Percentiles rank a stretch among this genome's conserved stretches.
Evolutionary conservation across 805 yeast genomes (phyloP).

Genomic region (Cyberlindnera bimundalis): DNA sequence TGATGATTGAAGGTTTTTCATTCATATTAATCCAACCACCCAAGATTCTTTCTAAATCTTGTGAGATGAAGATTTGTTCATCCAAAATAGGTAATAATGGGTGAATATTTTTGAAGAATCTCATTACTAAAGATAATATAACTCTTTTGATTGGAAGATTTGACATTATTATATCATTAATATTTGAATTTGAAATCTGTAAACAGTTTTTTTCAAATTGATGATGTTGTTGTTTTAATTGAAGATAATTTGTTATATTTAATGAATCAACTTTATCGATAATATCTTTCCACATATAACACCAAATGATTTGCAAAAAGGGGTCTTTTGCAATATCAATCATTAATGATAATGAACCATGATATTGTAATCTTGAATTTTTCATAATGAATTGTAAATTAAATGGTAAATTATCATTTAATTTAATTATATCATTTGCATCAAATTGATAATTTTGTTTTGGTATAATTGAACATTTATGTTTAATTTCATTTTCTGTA

Average conservation of each 20-base stretch:
- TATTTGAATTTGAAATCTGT: neutral
- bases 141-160: slow-evolving; percentile 18
- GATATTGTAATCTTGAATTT: slow-evolving; percentile 39
- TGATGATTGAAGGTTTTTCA: slow-evolving; percentile 1
- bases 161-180: slow-evolving; percentile 12
- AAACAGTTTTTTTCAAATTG: too few relatives aligned
- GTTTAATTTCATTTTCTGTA: too few relatives aligned
- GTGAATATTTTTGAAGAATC: slow-evolving; percentile 25
- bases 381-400: slow-evolving; percentile 31
- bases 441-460: slow-evolving; percentile 10
- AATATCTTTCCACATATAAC: slow-evolving; percentile 19
- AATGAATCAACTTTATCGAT: too few relatives aligned
- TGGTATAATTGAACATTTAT: too few relatives aligned
- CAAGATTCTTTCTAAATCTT: slow-evolving; percentile 13
- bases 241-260: too few relatives aligned
- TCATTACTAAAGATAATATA: slow-evolving; percentile 11
- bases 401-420: slow-evolving; percentile 40
- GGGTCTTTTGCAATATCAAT: slow-evolving; percentile 45
- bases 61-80: slow-evolving; percentile 16
- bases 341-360: slow-evolving; percentile 51
- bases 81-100: slow-evolving; percentile 26
- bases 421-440: slow-evolving; percentile 36
- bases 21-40: slow-evolving; percentile 8
- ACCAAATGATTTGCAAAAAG: slow-evolving; percentile 34
- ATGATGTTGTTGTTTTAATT: too few relatives aligned